These are phyloP conservation scores for Cicer arietinum DNA, from an alignment of 306 rosid species.

Conservation along the genomic window DNA sequence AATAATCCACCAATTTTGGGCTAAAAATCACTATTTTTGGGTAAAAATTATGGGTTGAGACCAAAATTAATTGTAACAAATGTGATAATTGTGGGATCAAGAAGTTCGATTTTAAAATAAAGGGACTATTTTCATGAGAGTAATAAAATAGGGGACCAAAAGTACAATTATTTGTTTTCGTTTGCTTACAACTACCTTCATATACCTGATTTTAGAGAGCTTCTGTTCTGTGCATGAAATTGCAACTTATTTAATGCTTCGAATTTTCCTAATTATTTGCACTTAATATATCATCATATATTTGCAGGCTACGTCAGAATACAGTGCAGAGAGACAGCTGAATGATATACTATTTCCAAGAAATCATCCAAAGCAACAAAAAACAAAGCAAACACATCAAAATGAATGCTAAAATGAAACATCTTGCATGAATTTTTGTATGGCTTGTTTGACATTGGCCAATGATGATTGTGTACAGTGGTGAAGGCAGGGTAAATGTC, in stretches of 20 bases:
- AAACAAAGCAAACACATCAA: slow-evolving; percentile 66
- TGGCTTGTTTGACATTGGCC: slow-evolving; percentile 32
- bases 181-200: slow-evolving; percentile 5
- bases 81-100: too few relatives aligned
- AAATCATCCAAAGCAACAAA: slow-evolving; percentile 65
- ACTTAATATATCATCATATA: slow-evolving; percentile 2
- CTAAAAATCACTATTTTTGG: too few relatives aligned
- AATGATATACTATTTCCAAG: slow-evolving; percentile 81
- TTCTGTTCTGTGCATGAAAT: slow-evolving; percentile 1
- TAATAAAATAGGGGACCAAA: too few relatives aligned
- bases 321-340: slow-evolving; percentile 86
- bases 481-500: slow-evolving; percentile 42
- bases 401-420: slow-evolving; percentile 50
- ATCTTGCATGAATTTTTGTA: slow-evolving; percentile 24
- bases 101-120: too few relatives aligned
- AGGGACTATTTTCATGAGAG: too few relatives aligned
- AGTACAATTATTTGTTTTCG: too few relatives aligned
- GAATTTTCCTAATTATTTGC: slow-evolving; percentile 33
- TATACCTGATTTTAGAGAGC: slow-evolving; percentile 22
- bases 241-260: not conserved
- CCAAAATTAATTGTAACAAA: too few relatives aligned
- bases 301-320: slow-evolving; percentile 88
- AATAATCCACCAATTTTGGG: too few relatives aligned
- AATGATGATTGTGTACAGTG: slow-evolving; percentile 41
- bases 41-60: too few relatives aligned